Conservation (phyloP, 495 filamentous ascomycete species). For the Immersiella caudata region DNA sequence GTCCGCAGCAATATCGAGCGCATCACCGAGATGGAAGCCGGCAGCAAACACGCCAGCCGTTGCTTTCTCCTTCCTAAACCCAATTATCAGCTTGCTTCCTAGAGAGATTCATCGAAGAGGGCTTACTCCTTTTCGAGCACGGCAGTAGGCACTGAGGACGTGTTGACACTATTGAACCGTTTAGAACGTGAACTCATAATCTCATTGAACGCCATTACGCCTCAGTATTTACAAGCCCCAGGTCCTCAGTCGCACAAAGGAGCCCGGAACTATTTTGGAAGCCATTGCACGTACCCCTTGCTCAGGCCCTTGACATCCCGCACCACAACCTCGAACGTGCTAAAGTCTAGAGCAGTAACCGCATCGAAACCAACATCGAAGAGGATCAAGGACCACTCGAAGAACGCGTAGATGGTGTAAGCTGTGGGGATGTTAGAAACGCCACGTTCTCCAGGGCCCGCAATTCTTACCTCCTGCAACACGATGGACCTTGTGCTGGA, state of each 20-base stretch:
- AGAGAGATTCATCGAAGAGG: background rate
- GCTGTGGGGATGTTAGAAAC: slow-evolving; percentile 54
- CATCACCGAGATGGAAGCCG: slow-evolving; percentile 71
- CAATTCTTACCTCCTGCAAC: slow-evolving; percentile 79
- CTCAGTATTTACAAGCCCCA: slow-evolving; percentile 32
- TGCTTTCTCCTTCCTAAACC: slow-evolving; percentile 72
- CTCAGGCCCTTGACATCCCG: slow-evolving; percentile 86
- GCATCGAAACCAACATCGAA: slow-evolving; percentile 98
- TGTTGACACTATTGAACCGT: slow-evolving; percentile 49
- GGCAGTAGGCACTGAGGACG: slow-evolving; percentile 66
- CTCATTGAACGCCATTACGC: slow-evolving; percentile 40
- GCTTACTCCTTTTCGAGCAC: slow-evolving; percentile 86
- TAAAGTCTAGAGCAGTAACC: slow-evolving; percentile 93
- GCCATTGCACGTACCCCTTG: slow-evolving; percentile 99
- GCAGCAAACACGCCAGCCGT: slow-evolving; percentile 69
- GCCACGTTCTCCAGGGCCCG: background rate
- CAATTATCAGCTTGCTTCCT: slow-evolving; percentile 13
- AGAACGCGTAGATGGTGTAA: slow-evolving; percentile 98
- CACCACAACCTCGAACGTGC: slow-evolving; percentile 83
- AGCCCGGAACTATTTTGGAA: slow-evolving; percentile 70
- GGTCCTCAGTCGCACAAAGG: slow-evolving; percentile 26
- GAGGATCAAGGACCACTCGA: slow-evolving; percentile 94
- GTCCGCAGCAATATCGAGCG: slow-evolving; percentile 83
- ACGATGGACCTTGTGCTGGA: slow-evolving; percentile 97
- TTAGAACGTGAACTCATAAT: slow-evolving; percentile 49